Conservation (phyloP, 2,329 filamentous ascomycete species). For the Hirsutella rhossiliensis region DNA sequence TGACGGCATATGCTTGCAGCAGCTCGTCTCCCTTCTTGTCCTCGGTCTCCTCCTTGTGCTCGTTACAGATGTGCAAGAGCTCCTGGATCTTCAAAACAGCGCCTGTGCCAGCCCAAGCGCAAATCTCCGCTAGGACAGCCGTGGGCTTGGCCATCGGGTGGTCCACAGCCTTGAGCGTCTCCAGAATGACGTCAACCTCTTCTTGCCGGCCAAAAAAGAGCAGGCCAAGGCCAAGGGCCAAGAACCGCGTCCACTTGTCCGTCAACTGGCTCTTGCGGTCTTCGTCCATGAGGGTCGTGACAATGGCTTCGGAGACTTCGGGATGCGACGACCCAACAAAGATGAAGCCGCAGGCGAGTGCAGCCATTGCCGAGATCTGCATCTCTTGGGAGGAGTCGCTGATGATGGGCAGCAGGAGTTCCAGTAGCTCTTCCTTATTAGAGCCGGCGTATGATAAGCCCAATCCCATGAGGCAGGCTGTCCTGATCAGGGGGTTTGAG, state of each 20-base stretch:
- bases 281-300: slow-evolving; percentile 87
- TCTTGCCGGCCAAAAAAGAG: slow-evolving; percentile 96
- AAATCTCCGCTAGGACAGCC: slow-evolving; percentile 86
- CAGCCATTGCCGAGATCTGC: slow-evolving; percentile 94
- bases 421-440: slow-evolving; percentile 79
- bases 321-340: slow-evolving; percentile 89
- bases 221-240: slow-evolving; percentile 84
- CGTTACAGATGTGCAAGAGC: slow-evolving; percentile 93
- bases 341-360: slow-evolving; percentile 76
- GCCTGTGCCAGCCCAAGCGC: slow-evolving; percentile 94
- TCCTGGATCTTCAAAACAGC: slow-evolving; percentile 96
- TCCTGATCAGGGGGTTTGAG: slow-evolving; percentile 65
- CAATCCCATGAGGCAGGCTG: slow-evolving; percentile 89
- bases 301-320: slow-evolving; percentile 83
- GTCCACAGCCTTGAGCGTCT: slow-evolving; percentile 92
- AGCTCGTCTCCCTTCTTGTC: slow-evolving; percentile 94
- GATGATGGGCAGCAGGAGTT: slow-evolving; percentile 76
- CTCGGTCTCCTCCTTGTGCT: slow-evolving; percentile 87
- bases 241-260: slow-evolving; percentile 96
- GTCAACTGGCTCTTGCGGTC: slow-evolving; percentile 83
- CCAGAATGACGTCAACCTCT: slow-evolving; percentile 94
- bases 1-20: slow-evolving; percentile 88
- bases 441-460: slow-evolving; percentile 91
- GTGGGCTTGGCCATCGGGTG: slow-evolving; percentile 97
- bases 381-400: slow-evolving; percentile 76